These are phyloP conservation scores for Botrytis pseudocinerea DNA, from an alignment of 2,329 filamentous ascomycete species.

Conservation along the genomic window DNA sequence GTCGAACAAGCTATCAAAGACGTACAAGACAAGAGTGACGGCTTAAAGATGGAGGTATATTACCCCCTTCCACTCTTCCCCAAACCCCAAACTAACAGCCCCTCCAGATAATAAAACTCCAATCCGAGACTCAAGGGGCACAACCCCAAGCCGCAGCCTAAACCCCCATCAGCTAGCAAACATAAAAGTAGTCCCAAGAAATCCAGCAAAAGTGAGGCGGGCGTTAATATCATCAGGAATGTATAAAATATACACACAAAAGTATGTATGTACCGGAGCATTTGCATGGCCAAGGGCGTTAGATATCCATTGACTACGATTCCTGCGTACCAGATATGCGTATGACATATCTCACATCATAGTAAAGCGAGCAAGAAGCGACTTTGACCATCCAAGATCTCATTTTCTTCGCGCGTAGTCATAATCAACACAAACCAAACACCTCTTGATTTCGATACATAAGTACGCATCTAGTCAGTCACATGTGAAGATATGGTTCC, in stretches of 20 bases:
- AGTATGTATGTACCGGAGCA: conserved; percentile 7
- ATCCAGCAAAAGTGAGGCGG: neutral
- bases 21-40: conserved; percentile 64
- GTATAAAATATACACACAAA: conserved; percentile 6
- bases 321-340: neutral
- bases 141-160: conserved; percentile 9
- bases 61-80: neutral
- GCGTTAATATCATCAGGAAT: conserved; percentile 10
- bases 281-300: conserved; percentile 9
- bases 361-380: neutral
- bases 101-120: conserved; percentile 22
- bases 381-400: neutral
- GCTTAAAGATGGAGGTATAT: conserved; percentile 63
- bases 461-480: neutral
- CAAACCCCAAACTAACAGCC: neutral
- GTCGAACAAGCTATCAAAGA: conserved; percentile 66
- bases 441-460: neutral
- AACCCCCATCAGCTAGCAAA: neutral
- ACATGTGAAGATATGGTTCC: neutral
- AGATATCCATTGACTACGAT: conserved; percentile 2
- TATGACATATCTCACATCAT: neutral
- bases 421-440: neutral
- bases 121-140: conserved; percentile 15
- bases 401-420: neutral
- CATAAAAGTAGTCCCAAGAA: neutral